These are phyloP conservation scores for Magnaporthiopsis rhizophila DNA, from an alignment of 2,329 filamentous ascomycete genomes.

Conservation along the genomic window DNA sequence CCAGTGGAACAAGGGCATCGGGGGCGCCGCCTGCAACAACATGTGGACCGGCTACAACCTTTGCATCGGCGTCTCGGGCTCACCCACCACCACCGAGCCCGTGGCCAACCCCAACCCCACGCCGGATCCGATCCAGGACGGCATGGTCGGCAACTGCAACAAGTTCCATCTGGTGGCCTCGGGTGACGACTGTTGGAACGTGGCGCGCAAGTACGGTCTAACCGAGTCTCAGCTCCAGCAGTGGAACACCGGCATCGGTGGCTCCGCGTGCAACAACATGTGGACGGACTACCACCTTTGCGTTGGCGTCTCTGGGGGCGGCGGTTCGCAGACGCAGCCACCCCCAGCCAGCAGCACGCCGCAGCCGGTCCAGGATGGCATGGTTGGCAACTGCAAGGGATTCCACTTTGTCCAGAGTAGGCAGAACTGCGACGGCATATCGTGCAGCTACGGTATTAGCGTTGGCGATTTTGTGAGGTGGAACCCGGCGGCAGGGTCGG, in stretches of 20 bases:
- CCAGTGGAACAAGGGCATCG: slow-evolving; percentile 9
- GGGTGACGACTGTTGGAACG: slow-evolving; percentile 8
- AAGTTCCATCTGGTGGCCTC: slow-evolving; percentile 6
- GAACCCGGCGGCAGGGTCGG: neutral
- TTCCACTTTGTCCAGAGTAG: slow-evolving; percentile 7
- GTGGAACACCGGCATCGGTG: slow-evolving; percentile 9
- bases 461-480: neutral
- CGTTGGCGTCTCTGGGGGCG: slow-evolving; percentile 8
- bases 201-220: slow-evolving; percentile 1
- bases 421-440: slow-evolving; percentile 9
- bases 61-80: slow-evolving; percentile 11
- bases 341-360: slow-evolving; percentile 4
- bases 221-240: slow-evolving; percentile 6
- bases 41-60: slow-evolving; percentile 13
- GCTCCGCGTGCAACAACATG: slow-evolving; percentile 8
- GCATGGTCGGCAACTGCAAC: slow-evolving; percentile 9
- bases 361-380: slow-evolving; percentile 9
- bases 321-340: neutral
- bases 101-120: neutral
- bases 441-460: neutral
- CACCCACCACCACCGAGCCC: neutral
- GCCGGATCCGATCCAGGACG: slow-evolving; percentile 9
- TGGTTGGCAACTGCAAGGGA: slow-evolving; percentile 8
- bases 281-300: slow-evolving; percentile 14
- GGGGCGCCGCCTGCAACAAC: slow-evolving; percentile 7